Evolutionary conservation across 768 basidiomycete species (phyloP), one percentile per base, ranked within the genome.

Genomic region (Naganishia onofrii): DNA sequence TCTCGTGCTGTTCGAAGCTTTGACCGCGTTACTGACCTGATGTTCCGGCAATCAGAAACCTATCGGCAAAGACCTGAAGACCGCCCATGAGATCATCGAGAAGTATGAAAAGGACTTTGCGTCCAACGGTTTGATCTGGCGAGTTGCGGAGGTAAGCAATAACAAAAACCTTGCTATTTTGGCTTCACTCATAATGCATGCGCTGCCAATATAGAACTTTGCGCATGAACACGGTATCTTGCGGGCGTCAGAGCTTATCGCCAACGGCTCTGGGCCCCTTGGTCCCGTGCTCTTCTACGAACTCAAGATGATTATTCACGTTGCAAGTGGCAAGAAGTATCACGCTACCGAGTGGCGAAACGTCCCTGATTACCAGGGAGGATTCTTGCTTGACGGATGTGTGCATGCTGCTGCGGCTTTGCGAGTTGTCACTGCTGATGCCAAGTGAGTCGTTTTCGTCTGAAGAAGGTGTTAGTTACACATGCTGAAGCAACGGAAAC

Each of bases 311-410:
- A 82, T 87, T 31, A 84, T 84, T 72, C 83, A 83, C 72, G 82
- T 90, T 70, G 85, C 87, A 72, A 82, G 86, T 76, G 85, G 86
- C 17, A 86, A 85, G 29, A 88, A 89, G 76, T 93, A 87, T 84
- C 90, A 90, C 78, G 88, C 90, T 64, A 92, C 90, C 0, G 85
- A 88, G 44, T 93, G 92, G 92, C 84, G 92, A 48, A 89, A 88
- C 1, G 82, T 89, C 58, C 91, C 92, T 28, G 90, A 91, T 72
- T 81, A 82, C 68, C 81, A 82, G 67, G 81, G 81, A n/a, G 80
- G 76, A 71, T 93, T 92, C 82, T 74, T 92, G 82, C 88, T 91
- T 74, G 82, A 89, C 78, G 74, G 74, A 13, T 76, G 77, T 67
- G 75, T 78, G 19, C 77, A 77, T 55, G 71, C 67, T n/a, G 72